A percentile compares a stretch with the other conserved stretches of the same genome.
phyloP scores from a whole-genome alignment of 2,329 filamentous ascomycete genomes.

The Pseudogymnoascus sp. region DNA sequence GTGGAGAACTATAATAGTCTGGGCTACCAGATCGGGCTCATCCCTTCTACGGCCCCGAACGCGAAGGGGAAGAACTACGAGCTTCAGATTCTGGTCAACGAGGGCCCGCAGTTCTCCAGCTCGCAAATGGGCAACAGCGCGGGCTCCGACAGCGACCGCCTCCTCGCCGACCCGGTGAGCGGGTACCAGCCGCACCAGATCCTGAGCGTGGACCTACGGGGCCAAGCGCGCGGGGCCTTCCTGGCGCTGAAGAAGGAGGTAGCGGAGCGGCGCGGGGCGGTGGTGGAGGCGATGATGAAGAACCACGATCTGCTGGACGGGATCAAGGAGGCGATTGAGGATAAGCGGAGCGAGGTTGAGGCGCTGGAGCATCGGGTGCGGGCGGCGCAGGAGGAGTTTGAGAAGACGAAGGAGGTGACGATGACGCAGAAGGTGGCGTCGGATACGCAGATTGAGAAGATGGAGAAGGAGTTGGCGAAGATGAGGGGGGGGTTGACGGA shows the following conservation, averaged over 20 bases:
- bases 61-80: conserved; percentile 82
- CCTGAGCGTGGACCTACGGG: conserved; percentile 79
- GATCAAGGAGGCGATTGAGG: conserved; percentile 93
- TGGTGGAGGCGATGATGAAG: conserved; percentile 86
- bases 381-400: conserved; percentile 86
- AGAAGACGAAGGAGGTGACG: conserved; percentile 81
- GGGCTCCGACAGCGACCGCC: conserved; percentile 54
- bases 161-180: conserved; percentile 71
- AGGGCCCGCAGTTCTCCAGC: conserved; percentile 66
- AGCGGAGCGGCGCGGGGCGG: conserved; percentile 73
- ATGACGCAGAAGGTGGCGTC: conserved; percentile 79
- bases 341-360: conserved; percentile 88
- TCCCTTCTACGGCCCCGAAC: conserved; percentile 75
- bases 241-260: conserved; percentile 77
- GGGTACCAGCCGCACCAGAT: conserved; percentile 88
- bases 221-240: conserved; percentile 72
- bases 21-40: conserved; percentile 87
- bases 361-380: conserved; percentile 80
- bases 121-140: conserved; percentile 39
- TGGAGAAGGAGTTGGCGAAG: conserved; percentile 95
- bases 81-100: conserved; percentile 71
- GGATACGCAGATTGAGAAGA: conserved; percentile 93
- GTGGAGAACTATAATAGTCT: conserved; percentile 90
- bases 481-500: conserved; percentile 80
- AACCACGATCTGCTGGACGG: conserved; percentile 89